Conservation (phyloP, 1,284 basidiomycete species). For the Cutaneotrichosporon mucoides region DNA sequence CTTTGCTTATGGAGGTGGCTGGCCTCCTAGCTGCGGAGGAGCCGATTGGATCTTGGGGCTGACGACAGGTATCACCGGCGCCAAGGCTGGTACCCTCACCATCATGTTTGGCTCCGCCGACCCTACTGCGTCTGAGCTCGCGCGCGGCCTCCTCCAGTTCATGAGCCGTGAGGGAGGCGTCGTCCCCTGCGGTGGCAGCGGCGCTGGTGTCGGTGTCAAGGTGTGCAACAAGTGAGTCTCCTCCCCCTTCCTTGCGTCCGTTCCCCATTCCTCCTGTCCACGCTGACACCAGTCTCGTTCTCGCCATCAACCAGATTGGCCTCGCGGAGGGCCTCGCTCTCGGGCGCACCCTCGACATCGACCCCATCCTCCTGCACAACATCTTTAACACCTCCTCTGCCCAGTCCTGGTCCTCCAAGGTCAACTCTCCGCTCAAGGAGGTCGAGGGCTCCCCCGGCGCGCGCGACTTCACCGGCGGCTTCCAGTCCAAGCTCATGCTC, state of each 20-base stretch:
- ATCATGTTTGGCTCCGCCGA: conserved; percentile 45
- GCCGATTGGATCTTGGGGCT: no score
- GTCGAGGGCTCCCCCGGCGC: conserved; percentile 36
- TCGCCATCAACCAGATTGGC: conserved; percentile 47
- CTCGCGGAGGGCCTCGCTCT: conserved; percentile 43
- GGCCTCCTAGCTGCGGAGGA: no score
- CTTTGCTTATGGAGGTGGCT: no score
- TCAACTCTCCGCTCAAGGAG: conserved; percentile 40
- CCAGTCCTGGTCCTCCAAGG: conserved; percentile 42
- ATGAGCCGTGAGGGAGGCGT: conserved; percentile 42
- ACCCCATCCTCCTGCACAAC: conserved; percentile 34
- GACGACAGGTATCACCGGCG: conserved; percentile 41
- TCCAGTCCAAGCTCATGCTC: conserved; percentile 44
- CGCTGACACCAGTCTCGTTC: conserved; percentile 31
- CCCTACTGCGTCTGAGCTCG: conserved; percentile 25
- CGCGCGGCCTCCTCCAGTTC: conserved; percentile 34
- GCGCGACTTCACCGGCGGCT: conserved; percentile 35
- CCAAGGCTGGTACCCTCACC: conserved; percentile 35
- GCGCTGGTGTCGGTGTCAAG: conserved; percentile 43
- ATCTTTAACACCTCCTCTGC: conserved; percentile 43
- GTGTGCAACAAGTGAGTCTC: conserved; percentile 45
- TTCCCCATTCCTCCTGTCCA: no score
- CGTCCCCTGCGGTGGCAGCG: conserved; percentile 39
- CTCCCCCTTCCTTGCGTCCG: background rate
- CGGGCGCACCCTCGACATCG: conserved; percentile 37